Evolutionary conservation across 371 early-diverging fungal genomes (phyloP), one percentile per base, ranked within the genome.

Genomic region (Mortierella sp.): DNA sequence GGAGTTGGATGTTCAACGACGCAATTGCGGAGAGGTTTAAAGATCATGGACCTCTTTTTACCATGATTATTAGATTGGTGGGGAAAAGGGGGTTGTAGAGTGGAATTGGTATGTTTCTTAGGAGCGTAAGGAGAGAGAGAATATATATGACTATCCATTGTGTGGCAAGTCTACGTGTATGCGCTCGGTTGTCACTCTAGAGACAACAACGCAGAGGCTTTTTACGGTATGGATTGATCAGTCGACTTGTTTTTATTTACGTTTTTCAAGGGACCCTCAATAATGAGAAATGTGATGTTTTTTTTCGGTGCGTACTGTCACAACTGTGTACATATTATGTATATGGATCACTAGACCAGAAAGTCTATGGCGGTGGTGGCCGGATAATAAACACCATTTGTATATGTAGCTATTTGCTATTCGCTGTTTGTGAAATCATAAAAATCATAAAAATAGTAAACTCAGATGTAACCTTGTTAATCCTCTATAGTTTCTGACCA

Each of bases 241-340:
- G 28, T 50, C 41, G 47, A 33, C 41, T 64, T 64, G 33, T 45
- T 15, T 16, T 5, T 19, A 21, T 52, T 28, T 28, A 28, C 28
- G 33, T 64, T 68, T 58, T 70, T 61, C 70, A 63, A 61, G 62
- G 61, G 48, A 52, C 61, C 70, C 63, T 47, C 67, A 45, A 16
- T 45, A 43, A 43, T 43, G 13, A 50, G 21, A 50, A 50, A 50
- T 19, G 50, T 21, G 8, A 0, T 50, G 4, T 50, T 6, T 50
- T 43, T 21, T 45, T 45, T 45, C 16, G 45, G 16, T 9, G 45
- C 4, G 45, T 45, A 28, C 28, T n/a, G n/a, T n/a, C n/a, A n/a
- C n/a, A n/a, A n/a, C n/a, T 28, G 28, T 28, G 28, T 28, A 28
- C 28, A 28, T 43, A 43, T 3, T 43, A 43, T 43, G 13, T 13